Evolutionary conservation across 2,329 filamentous ascomycete genomes (phyloP).

Genomic region (Aspergillus costaricaensis): DNA sequence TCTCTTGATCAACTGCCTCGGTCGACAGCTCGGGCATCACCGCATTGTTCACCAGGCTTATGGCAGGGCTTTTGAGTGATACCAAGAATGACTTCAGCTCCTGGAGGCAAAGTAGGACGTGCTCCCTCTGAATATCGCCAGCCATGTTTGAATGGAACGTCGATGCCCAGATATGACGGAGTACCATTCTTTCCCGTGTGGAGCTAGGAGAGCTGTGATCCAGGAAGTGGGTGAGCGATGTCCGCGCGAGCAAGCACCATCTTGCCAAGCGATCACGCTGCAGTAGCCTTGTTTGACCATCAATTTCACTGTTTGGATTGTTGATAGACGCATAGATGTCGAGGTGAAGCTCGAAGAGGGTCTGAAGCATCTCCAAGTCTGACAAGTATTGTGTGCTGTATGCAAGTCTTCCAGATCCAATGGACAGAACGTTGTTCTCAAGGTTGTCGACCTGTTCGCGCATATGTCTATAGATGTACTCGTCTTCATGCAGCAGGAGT

Average conservation of each 20-base stretch:
- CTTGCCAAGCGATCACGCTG: slow-evolving; percentile 62
- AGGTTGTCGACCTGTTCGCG: slow-evolving; percentile 34
- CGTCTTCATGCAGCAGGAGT: slow-evolving; percentile 57
- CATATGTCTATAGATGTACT: slow-evolving; percentile 51
- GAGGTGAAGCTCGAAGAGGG: slow-evolving; percentile 67
- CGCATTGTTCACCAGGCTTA: slow-evolving; percentile 76
- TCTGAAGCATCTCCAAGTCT: slow-evolving; percentile 57
- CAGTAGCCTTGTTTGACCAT: slow-evolving; percentile 50
- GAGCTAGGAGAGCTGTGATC: slow-evolving; percentile 31
- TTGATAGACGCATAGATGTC: slow-evolving; percentile 67
- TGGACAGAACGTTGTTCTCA: slow-evolving; percentile 31
- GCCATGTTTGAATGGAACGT: slow-evolving; percentile 62
- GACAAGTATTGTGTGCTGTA: slow-evolving; percentile 36
- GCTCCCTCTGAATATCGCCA: slow-evolving; percentile 58
- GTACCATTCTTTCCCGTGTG: slow-evolving; percentile 47
- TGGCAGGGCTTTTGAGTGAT: slow-evolving; percentile 49
- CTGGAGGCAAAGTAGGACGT: slow-evolving; percentile 63
- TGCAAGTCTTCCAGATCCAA: slow-evolving; percentile 15
- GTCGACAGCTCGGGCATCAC: slow-evolving; percentile 85
- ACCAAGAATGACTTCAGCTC: slow-evolving; percentile 61
- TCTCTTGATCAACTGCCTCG: slow-evolving; percentile 82
- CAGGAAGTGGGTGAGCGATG: slow-evolving; percentile 51
- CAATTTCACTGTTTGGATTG: slow-evolving; percentile 59
- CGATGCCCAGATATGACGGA: slow-evolving; percentile 68
- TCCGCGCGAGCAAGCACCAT: slow-evolving; percentile 61